These are phyloP conservation scores for Scutellaria galericulata DNA, from an alignment of 257 asterid genomes.

Conservation along the genomic window DNA sequence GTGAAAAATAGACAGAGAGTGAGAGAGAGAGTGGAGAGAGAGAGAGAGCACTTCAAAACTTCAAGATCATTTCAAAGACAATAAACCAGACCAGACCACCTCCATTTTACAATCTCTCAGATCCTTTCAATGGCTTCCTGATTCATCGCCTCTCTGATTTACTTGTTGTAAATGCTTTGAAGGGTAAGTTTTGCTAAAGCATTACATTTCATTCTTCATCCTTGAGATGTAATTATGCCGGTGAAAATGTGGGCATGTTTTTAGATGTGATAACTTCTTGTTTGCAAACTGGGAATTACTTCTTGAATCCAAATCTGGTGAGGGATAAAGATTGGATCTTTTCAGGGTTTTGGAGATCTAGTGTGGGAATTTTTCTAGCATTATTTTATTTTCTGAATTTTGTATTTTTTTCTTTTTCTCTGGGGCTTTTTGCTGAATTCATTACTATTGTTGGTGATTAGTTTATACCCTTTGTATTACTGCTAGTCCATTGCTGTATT, in stretches of 20 bases:
- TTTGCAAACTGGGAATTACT: slow-evolving; percentile 31
- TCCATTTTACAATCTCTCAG: slow-evolving; percentile 42
- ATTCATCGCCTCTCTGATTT: slow-evolving; percentile 35
- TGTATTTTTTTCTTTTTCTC: slow-evolving; percentile 28
- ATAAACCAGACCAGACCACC: slow-evolving; percentile 34
- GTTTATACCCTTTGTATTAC: neutral
- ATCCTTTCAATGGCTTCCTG: slow-evolving; percentile 43
- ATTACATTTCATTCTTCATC: slow-evolving; percentile 22
- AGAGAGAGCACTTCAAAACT: slow-evolving; percentile 42
- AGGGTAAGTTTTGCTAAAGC: slow-evolving; percentile 36
- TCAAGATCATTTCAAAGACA: slow-evolving; percentile 49
- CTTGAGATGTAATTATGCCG: slow-evolving; percentile 16
- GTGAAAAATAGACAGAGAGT: neutral
- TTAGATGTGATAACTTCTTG: slow-evolving; percentile 35
- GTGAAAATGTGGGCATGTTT: slow-evolving; percentile 38
- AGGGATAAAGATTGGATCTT: slow-evolving; percentile 40
- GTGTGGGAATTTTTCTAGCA: slow-evolving; percentile 26
- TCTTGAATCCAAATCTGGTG: slow-evolving; percentile 34
- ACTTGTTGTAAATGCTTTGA: slow-evolving; percentile 44
- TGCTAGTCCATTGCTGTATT: slow-evolving; percentile 24
- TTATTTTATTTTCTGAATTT: slow-evolving; percentile 16
- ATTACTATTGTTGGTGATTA: slow-evolving; percentile 2
- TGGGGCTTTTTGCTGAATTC: slow-evolving; percentile 23
- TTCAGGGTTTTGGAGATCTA: slow-evolving; percentile 45
- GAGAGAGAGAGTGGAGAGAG: slow-evolving; percentile 13